A percentile compares a stretch with the other conserved stretches of the same genome.
These are phyloP conservation scores for Bretziella fagacearum DNA, from an alignment of 2,329 filamentous ascomycete genomes.

Conservation along the genomic window DNA sequence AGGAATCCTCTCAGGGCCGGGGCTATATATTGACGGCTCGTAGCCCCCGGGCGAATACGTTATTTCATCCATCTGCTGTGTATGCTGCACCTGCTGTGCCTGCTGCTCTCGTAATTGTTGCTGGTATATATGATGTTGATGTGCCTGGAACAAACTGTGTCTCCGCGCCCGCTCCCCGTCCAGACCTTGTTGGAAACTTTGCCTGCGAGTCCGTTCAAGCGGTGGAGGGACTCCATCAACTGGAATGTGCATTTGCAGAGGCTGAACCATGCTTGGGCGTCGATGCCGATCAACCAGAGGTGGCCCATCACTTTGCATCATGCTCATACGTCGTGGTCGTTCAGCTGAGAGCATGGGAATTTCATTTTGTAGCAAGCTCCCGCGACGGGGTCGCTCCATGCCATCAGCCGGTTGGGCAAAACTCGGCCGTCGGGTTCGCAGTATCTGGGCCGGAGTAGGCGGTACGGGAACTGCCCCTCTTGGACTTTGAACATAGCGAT, in stretches of 20 bases:
- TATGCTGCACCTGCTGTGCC: neutral
- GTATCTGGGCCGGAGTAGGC: neutral
- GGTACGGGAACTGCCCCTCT: neutral
- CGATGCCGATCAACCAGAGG: neutral
- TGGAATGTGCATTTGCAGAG: neutral
- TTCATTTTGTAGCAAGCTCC: constrained; percentile 6
- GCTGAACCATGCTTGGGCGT: constrained; percentile 1
- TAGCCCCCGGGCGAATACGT: neutral
- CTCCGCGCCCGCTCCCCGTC: neutral
- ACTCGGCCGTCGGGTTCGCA: neutral
- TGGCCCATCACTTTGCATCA: neutral
- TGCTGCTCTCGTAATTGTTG: constrained; percentile 5
- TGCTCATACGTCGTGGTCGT: constrained; percentile 5
- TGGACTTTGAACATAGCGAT: constrained; percentile 5
- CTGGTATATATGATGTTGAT: constrained; percentile 6
- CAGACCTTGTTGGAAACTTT: neutral
- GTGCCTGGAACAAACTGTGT: constrained; percentile 5
- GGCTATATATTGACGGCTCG: neutral
- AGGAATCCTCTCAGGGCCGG: neutral
- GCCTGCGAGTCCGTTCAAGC: neutral
- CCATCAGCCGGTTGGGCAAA: neutral
- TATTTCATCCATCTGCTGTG: neutral
- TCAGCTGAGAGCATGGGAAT: neutral
- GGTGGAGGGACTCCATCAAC: neutral
- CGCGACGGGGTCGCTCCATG: constrained; percentile 1